Conservation (phyloP, 345 rosid genomes). For the Crucihimalaya himalaica region DNA sequence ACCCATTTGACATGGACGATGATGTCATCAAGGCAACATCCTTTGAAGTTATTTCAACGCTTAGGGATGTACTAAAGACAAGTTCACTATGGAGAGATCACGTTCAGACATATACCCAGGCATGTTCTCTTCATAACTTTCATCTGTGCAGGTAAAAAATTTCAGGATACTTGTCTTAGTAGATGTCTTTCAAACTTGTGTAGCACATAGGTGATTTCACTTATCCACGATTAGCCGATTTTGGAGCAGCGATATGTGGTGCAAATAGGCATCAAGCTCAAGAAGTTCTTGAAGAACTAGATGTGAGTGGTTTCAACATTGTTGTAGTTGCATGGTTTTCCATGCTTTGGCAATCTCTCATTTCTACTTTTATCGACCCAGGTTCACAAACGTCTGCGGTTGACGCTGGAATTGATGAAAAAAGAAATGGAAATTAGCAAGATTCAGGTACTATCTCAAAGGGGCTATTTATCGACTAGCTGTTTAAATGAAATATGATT, state of each 20-base stretch:
- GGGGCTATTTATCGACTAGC: not conserved
- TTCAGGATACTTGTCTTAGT: constrained; percentile 14
- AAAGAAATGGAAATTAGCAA: constrained; percentile 97
- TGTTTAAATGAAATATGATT: constrained; percentile 13
- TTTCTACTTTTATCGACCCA: constrained; percentile 27
- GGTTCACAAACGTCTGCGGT: constrained; percentile 90
- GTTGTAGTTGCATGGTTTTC: not conserved
- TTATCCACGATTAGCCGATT: constrained; percentile 89
- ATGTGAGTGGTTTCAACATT: constrained; percentile 57
- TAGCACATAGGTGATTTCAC: constrained; percentile 98
- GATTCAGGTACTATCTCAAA: constrained; percentile 70
- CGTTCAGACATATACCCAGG: constrained; percentile 91
- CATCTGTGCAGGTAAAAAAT: not conserved
- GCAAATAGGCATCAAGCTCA: constrained; percentile 85
- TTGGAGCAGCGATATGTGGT: constrained; percentile 98
- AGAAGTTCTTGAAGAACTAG: constrained; percentile 96
- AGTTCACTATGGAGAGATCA: constrained; percentile 97
- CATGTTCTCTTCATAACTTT: constrained; percentile 30
- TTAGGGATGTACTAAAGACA: constrained; percentile 85
- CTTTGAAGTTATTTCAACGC: constrained; percentile 93
- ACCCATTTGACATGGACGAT: constrained; percentile 88
- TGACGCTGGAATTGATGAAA: constrained; percentile 85
- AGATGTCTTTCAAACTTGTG: constrained; percentile 33
- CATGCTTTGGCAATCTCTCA: constrained; percentile 22
- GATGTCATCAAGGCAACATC: constrained; percentile 93